Percentiles rank a stretch among this genome's conserved stretches.
phyloP scores from a whole-genome alignment of 257 asterid species.

The Capsicum chinense region DNA sequence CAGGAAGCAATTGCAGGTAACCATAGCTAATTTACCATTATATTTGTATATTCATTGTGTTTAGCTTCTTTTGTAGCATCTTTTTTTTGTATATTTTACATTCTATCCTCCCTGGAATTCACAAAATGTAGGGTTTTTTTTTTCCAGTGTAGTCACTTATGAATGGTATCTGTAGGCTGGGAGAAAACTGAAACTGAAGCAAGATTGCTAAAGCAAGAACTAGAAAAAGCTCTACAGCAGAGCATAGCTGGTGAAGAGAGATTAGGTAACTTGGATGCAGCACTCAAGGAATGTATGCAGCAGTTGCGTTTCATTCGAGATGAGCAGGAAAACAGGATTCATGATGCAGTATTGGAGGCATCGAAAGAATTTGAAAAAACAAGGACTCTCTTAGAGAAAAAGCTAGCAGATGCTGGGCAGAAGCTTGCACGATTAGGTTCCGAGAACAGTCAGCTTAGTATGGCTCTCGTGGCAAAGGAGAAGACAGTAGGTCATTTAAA shows the following conservation, averaged over 20 bases:
- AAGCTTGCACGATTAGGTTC: slow-evolving; percentile 52
- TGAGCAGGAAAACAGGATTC: slow-evolving; percentile 69
- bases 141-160: background rate
- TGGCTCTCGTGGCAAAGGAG: slow-evolving; percentile 62
- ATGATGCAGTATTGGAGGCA: slow-evolving; percentile 54
- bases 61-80: background rate
- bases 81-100: background rate
- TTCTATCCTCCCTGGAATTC: slow-evolving; percentile 9
- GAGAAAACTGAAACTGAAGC: slow-evolving; percentile 82
- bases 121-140: background rate
- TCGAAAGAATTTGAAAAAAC: slow-evolving; percentile 60
- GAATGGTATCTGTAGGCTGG: slow-evolving; percentile 59
- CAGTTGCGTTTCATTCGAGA: slow-evolving; percentile 67
- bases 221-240: slow-evolving; percentile 59
- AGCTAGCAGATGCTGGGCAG: slow-evolving; percentile 53
- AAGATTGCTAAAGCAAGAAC: slow-evolving; percentile 58
- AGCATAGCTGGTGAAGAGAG: slow-evolving; percentile 62
- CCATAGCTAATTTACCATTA: background rate
- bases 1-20: slow-evolving; percentile 93
- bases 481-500: slow-evolving; percentile 58
- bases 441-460: slow-evolving; percentile 63
- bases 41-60: background rate
- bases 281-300: slow-evolving; percentile 83
- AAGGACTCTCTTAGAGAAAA: slow-evolving; percentile 44
- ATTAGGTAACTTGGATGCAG: slow-evolving; percentile 66